Percentiles rank a stretch among this genome's conserved stretches.
phyloP scores from a whole-genome alignment of 176 grass and related monocot species.

The Cenchrus purpureus region DNA sequence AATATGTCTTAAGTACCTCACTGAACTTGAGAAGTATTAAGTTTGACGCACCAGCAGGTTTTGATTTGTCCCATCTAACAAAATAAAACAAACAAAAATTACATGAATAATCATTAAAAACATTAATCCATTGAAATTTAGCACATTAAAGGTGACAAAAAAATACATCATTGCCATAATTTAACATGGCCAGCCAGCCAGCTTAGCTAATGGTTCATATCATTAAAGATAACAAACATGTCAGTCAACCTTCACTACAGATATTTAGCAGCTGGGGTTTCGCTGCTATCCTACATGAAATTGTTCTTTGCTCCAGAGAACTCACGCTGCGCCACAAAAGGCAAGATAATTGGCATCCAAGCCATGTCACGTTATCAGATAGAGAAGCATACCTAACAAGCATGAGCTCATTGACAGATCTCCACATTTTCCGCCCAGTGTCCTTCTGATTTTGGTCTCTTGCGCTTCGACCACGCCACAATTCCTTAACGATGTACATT shows the following conservation, averaged over 20 bases:
- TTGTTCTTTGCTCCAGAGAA: background rate
- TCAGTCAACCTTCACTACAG: background rate
- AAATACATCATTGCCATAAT: background rate
- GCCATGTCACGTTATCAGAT: background rate
- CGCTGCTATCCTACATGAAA: background rate
- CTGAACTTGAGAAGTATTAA: conserved; percentile 92
- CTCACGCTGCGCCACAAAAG: background rate
- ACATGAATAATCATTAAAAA: background rate
- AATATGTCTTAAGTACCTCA: conserved; percentile 56
- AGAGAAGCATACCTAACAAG: conserved; percentile 71
- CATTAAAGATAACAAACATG: background rate
- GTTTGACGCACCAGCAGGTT: conserved; percentile 78
- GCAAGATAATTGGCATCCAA: conserved; percentile 19
- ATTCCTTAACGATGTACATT: conserved; percentile 94
- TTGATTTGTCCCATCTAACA: conserved; percentile 90
- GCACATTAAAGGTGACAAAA: conserved; percentile 6
- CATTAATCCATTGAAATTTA: background rate
- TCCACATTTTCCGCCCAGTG: conserved; percentile 88
- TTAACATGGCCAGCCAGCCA: background rate
- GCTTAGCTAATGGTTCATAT: conserved; percentile 12
- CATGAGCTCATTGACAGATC: conserved; percentile 93
- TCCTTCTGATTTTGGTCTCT: conserved; percentile 84
- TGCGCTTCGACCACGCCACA: conserved; percentile 94
- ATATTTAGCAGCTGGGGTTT: background rate
- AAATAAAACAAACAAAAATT: conserved; percentile 21